Evolutionary conservation across 805 yeast genomes (phyloP).

Genomic region (Saturnispora kantuleensis): DNA sequence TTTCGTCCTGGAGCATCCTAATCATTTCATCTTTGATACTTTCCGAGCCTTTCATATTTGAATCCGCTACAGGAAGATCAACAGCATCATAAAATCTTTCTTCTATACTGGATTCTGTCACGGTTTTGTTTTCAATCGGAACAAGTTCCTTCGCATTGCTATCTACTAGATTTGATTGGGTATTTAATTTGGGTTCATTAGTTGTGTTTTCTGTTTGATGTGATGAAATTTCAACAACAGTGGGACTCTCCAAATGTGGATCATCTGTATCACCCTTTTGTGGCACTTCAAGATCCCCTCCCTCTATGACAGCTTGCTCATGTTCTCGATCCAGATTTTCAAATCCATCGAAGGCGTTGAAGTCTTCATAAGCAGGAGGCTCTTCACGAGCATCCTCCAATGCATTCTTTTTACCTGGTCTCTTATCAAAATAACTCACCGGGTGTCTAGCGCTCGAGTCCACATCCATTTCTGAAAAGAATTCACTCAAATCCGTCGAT

Average conservation of each 20-base stretch:
- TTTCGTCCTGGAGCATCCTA: not conserved
- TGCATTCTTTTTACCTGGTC: slow-evolving; percentile 1
- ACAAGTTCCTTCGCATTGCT: not conserved
- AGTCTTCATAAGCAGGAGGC: slow-evolving; percentile 1
- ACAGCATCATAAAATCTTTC: not conserved
- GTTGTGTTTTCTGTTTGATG: too few relatives aligned
- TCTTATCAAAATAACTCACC: slow-evolving; percentile 8
- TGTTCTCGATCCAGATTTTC: not conserved
- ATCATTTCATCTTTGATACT: not conserved
- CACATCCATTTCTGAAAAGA: slow-evolving; percentile 14
- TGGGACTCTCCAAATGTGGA: too few relatives aligned
- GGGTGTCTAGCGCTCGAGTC: slow-evolving; percentile 15
- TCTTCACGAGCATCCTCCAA: not conserved
- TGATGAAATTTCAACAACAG: too few relatives aligned
- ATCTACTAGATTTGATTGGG: not conserved
- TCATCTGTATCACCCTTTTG: not conserved
- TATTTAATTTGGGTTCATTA: too few relatives aligned
- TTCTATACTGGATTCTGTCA: not conserved
- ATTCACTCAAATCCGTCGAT: slow-evolving; percentile 12
- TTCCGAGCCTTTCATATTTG: not conserved
- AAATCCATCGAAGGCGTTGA: slow-evolving; percentile 6
- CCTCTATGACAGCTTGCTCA: not conserved
- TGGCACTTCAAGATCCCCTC: not conserved
- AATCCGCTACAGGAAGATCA: not conserved
- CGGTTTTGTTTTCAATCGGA: not conserved